Conservation (phyloP, 441 rosid genomes). For the Codiaeum variegatum region DNA sequence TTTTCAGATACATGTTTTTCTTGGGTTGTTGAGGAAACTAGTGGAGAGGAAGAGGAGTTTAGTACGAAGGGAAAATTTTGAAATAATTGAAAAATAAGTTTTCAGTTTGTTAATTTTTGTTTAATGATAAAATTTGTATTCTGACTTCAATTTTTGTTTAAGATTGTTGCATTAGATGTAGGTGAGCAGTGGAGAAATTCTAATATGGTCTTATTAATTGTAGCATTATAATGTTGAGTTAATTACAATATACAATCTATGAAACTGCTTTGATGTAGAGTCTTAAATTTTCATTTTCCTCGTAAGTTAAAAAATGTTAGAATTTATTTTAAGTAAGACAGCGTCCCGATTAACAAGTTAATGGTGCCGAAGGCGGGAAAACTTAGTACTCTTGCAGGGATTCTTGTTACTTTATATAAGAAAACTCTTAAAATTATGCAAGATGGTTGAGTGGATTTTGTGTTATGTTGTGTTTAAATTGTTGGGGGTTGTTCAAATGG, state of each 20-base stretch:
- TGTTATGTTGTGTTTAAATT: not conserved
- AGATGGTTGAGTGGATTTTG: slow-evolving; percentile 8
- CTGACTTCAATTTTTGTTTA: not conserved
- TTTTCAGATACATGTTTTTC: not conserved
- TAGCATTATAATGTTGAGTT: no score
- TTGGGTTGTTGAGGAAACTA: not conserved
- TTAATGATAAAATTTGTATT: not conserved
- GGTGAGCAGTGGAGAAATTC: not conserved
- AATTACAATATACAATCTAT: no score
- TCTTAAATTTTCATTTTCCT: not conserved
- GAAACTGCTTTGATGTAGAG: not conserved
- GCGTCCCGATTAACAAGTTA: not conserved
- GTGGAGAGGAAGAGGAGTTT: not conserved
- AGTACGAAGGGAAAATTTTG: not conserved
- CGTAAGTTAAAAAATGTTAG: not conserved
- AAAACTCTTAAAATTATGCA: not conserved
- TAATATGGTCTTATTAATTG: no score
- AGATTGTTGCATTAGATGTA: not conserved
- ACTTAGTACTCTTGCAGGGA: not conserved
- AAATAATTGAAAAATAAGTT: not conserved
- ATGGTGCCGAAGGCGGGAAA: not conserved
- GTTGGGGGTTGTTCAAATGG: not conserved
- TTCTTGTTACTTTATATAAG: not conserved
- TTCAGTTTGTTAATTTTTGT: not conserved
- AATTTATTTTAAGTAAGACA: not conserved